phyloP scores from a whole-genome alignment of 208 protist genomes.

The Plasmodiophora brassicae region DNA sequence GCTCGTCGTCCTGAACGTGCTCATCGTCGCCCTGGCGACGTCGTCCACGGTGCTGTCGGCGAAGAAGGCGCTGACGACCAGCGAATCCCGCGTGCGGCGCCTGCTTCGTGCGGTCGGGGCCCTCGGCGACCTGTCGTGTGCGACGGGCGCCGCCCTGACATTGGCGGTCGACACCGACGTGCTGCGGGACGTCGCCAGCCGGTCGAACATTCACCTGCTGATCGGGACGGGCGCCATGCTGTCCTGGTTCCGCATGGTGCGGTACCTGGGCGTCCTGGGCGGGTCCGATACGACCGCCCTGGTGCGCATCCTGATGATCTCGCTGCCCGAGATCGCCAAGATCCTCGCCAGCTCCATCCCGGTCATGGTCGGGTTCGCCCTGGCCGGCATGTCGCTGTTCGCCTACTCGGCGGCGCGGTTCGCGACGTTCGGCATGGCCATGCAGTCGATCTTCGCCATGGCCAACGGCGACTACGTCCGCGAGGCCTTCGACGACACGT shows the following conservation, averaged over 20 bases:
- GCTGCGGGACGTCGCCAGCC: background rate
- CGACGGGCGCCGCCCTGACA: background rate
- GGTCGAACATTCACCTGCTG: background rate
- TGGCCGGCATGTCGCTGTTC: background rate
- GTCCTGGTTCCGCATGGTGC: background rate
- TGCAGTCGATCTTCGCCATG: background rate
- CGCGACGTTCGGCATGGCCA: background rate
- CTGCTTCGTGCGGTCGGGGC: background rate
- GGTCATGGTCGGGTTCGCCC: background rate
- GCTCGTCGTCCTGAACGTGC: too few relatives aligned
- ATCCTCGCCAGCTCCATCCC: background rate
- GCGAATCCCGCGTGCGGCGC: background rate
- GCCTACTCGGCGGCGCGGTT: background rate
- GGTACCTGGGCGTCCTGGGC: background rate
- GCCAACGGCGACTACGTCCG: background rate
- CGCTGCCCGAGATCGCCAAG: background rate
- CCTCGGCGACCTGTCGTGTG: background rate
- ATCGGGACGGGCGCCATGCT: background rate
- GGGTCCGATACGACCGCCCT: background rate
- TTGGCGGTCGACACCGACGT: background rate
- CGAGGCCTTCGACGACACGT: background rate
- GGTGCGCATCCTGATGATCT: background rate
- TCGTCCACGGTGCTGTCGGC: background rate
- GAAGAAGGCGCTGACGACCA: background rate
- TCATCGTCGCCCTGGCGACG: background rate